Percentiles rank a stretch among this genome's conserved stretches.
Conservation (phyloP, 768 basidiomycete species). For the Tricholoma flavovirens region DNA sequence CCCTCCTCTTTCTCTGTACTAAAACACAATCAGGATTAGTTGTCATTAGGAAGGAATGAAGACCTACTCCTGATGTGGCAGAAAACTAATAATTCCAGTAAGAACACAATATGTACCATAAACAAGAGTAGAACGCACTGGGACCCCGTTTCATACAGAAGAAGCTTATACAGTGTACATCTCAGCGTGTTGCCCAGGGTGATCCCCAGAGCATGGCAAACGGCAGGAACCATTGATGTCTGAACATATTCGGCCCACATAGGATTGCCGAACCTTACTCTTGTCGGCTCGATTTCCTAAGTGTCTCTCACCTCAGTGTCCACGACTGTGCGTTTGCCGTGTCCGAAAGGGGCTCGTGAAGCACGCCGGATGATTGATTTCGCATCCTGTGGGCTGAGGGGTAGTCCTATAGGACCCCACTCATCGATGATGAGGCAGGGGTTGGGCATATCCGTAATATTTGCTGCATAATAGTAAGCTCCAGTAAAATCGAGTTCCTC, state of each 20-base stretch:
- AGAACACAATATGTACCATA: neutral
- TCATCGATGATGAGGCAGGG: constrained; percentile 34
- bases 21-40: neutral
- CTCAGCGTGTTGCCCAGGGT: constrained; percentile 20
- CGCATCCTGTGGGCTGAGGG: constrained; percentile 34
- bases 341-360: constrained; percentile 41
- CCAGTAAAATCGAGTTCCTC: neutral
- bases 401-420: constrained; percentile 37
- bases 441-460: constrained; percentile 17
- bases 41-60: neutral
- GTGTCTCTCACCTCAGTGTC: constrained; percentile 36
- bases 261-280: constrained; percentile 27
- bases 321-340: constrained; percentile 41
- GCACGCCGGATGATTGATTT: constrained; percentile 34
- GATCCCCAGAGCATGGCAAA: constrained; percentile 34
- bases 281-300: constrained; percentile 38
- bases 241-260: constrained; percentile 31
- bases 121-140: constrained; percentile 30
- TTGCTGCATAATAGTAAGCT: constrained; percentile 22
- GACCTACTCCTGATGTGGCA: constrained; percentile 42
- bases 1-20: neutral
- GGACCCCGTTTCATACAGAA: constrained; percentile 44
- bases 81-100: constrained; percentile 25
- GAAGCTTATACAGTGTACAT: constrained; percentile 40
- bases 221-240: constrained; percentile 19